These are phyloP conservation scores for Cystofilobasidium macerans DNA, from an alignment of 768 basidiomycete species.

Conservation along the genomic window DNA sequence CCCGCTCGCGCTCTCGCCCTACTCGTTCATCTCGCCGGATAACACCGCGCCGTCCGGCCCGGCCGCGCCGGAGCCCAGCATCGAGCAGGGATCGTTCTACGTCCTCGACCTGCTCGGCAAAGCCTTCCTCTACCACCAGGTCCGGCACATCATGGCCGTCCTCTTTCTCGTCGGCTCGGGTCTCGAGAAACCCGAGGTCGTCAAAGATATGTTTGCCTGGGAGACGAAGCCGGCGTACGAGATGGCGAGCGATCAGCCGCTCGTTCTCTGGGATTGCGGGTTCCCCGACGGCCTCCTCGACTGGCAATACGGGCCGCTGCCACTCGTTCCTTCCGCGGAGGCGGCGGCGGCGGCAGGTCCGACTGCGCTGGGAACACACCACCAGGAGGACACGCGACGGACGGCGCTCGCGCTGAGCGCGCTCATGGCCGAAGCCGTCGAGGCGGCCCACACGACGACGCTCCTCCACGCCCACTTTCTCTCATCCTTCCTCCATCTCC, in stretches of 20 bases:
- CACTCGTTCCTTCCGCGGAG: neutral
- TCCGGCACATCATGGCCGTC: constrained; percentile 83
- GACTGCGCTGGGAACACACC: neutral
- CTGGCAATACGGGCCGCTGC: constrained; percentile 50
- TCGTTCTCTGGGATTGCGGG: constrained; percentile 82
- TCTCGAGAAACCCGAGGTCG: constrained; percentile 59
- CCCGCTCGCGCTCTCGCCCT: constrained; percentile 18
- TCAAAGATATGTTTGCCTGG: constrained; percentile 55
- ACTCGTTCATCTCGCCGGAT: constrained; percentile 16
- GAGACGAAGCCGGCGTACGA: constrained; percentile 75
- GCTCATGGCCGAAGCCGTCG: constrained; percentile 29
- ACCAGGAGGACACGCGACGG: constrained; percentile 25
- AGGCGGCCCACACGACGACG: constrained; percentile 46
- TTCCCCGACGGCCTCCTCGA: constrained; percentile 50
- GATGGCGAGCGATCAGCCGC: constrained; percentile 83
- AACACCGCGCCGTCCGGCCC: neutral
- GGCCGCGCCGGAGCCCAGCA: neutral
- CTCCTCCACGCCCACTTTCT: constrained; percentile 24
- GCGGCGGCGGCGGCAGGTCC: neutral
- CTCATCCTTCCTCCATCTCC: constrained; percentile 1
- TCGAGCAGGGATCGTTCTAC: constrained; percentile 34
- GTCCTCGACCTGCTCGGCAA: constrained; percentile 76
- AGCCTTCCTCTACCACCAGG: constrained; percentile 92
- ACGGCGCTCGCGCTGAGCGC: constrained; percentile 21
- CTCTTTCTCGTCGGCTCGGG: constrained; percentile 77